Base-by-base conservation (phyloP, 352 stramenopile species). In the Aphanomyces cochlioides region DNA sequence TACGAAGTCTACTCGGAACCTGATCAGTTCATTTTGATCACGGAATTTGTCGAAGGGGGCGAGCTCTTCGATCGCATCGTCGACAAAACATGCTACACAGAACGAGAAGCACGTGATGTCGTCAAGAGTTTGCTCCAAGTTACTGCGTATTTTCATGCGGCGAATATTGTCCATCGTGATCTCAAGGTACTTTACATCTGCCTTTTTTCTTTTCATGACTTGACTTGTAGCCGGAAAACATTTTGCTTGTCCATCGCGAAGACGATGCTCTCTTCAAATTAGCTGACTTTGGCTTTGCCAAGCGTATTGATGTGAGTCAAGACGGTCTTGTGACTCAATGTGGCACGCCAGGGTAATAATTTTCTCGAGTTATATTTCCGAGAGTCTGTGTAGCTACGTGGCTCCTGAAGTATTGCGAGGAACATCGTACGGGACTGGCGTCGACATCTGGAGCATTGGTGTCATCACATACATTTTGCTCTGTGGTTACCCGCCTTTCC, bases 51-150 rank as follows among this genome's bases (percentile, higher is more conserved):
- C 1, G 77, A 84, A 38, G 89, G 89, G 45, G 89, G 89, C 13
- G 89, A 96, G 72, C 82, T 96, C 48, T 96, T 96, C 72, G 88
- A 96, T 54, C 88, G 89, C 39, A 96, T 96, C 66, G 87, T 96
- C 15, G 81, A 91, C 45, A 95, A 95, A 72, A 88, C 81, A 5
- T 94, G 85, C 56, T 96, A 96, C 77, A 89, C 82, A 15, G 89
- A 96, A 69, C 88, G 89, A 61, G 89, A 95, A 61, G 89, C 89
- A n/a, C 79, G 87, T 15, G 83, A 92, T 43, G 76, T 96, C 19
- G 85, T 96, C 57, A 87, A 90, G 69, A 91, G 90, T 61, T 71
- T 96, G 15, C 72, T 94, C 6, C 67, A 80, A 10, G 87, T 86
- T 53, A 90, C 96, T 66, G 81, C 88, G 74, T 96, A 97, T 72